phyloP scores from a whole-genome alignment of 371 early-diverging fungal genomes.

The Enteropsectra breve region DNA sequence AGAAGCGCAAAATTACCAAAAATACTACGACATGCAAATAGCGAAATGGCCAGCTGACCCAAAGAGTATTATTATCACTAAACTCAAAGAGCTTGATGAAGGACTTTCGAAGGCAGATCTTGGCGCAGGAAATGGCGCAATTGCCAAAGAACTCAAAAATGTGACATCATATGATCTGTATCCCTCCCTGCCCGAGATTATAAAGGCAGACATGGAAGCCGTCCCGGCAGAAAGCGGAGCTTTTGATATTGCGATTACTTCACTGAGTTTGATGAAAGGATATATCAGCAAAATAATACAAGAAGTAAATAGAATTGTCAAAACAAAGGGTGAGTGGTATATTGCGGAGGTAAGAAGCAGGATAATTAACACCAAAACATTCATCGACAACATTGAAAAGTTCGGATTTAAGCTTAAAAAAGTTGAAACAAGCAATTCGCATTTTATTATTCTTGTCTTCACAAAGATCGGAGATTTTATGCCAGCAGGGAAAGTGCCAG shows the following conservation, averaged over 20 bases:
- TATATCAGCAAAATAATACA: slow-evolving; percentile 75
- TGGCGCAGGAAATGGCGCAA: slow-evolving; percentile 89
- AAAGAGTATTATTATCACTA: slow-evolving; percentile 70
- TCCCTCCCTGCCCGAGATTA: slow-evolving; percentile 70
- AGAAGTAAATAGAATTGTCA: slow-evolving; percentile 79
- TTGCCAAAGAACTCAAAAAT: slow-evolving; percentile 67
- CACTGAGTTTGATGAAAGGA: slow-evolving; percentile 87
- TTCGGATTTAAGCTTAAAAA: slow-evolving; percentile 52
- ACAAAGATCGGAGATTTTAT: slow-evolving; percentile 34
- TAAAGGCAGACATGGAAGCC: slow-evolving; percentile 77
- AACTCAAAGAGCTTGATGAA: slow-evolving; percentile 59
- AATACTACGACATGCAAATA: slow-evolving; percentile 82
- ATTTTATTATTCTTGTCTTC: slow-evolving; percentile 57
- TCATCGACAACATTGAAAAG: slow-evolving; percentile 41
- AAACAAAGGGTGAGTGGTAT: slow-evolving; percentile 63
- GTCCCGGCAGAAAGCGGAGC: slow-evolving; percentile 66
- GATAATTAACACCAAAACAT: slow-evolving; percentile 40
- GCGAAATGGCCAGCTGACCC: slow-evolving; percentile 90
- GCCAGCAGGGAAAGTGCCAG: slow-evolving; percentile 19
- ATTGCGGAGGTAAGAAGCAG: slow-evolving; percentile 58
- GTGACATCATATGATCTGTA: slow-evolving; percentile 80
- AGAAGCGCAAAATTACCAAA: slow-evolving; percentile 68
- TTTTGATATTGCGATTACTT: slow-evolving; percentile 81
- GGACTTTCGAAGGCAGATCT: slow-evolving; percentile 69
- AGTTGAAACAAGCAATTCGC: slow-evolving; percentile 44